Percentiles rank a stretch among this genome's conserved stretches.
Evolutionary conservation across 768 basidiomycete genomes (phyloP).

Genomic region (Termitomyces sp.): DNA sequence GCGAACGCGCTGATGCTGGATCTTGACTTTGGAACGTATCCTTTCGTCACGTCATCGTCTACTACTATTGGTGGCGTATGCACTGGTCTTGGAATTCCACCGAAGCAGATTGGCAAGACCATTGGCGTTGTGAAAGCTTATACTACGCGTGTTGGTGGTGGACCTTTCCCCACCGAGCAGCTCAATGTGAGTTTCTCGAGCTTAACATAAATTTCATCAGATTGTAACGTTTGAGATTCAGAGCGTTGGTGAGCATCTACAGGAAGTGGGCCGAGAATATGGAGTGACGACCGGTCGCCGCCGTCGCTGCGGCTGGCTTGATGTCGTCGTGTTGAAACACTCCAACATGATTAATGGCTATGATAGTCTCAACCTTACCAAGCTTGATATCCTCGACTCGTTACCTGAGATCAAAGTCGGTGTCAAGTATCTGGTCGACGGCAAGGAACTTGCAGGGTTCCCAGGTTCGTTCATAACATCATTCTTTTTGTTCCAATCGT

Average conservation of each 20-base stretch:
- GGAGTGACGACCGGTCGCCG: constrained; percentile 92
- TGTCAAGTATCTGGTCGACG: constrained; percentile 75
- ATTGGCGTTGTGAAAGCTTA: constrained; percentile 98
- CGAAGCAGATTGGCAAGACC: constrained; percentile 77
- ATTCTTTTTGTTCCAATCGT: neutral
- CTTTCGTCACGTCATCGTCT: constrained; percentile 93
- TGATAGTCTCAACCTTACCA: constrained; percentile 89
- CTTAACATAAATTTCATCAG: neutral
- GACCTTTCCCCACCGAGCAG: constrained; percentile 97
- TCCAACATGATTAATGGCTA: constrained; percentile 96
- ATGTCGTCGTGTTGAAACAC: constrained; percentile 91
- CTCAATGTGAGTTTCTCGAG: constrained; percentile 59
- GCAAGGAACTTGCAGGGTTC: constrained; percentile 76
- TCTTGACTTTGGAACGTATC: constrained; percentile 97
- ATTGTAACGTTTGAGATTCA: constrained; percentile 23
- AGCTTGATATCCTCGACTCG: constrained; percentile 88
- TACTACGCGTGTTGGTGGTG: constrained; percentile 97
- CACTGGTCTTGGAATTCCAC: constrained; percentile 96
- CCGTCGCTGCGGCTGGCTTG: constrained; percentile 96
- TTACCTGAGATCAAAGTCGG: constrained; percentile 87
- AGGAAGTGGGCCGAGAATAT: constrained; percentile 91
- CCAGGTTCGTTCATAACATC: constrained; percentile 56
- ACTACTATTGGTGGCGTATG: constrained; percentile 94
- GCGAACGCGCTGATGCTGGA: constrained; percentile 99
- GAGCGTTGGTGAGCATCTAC: constrained; percentile 82